These are phyloP conservation scores for Leishmania tarentolae DNA, from an alignment of 208 protist genomes.

Conservation along the genomic window DNA sequence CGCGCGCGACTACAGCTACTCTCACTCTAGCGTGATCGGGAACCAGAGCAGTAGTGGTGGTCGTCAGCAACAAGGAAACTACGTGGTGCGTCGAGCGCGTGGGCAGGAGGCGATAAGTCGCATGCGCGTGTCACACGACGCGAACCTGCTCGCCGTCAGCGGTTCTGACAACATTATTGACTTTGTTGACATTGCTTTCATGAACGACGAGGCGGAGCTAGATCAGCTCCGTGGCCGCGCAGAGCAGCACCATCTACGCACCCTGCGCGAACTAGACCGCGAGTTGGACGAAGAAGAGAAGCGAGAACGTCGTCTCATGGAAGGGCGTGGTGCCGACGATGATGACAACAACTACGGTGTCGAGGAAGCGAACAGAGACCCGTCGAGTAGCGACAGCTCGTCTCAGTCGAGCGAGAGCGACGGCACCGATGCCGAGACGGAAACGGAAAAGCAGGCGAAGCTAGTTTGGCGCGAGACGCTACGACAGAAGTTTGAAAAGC, in stretches of 20 bases:
- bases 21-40: slow-evolving; percentile 56
- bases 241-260: slow-evolving; percentile 79
- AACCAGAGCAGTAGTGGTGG: slow-evolving; percentile 32
- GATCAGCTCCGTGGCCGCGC: slow-evolving; percentile 72
- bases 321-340: slow-evolving; percentile 6
- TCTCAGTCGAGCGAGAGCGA: neutral
- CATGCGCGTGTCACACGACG: slow-evolving; percentile 81
- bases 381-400: neutral
- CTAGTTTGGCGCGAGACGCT: slow-evolving; percentile 6
- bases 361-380: neutral
- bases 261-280: slow-evolving; percentile 66
- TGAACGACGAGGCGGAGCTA: slow-evolving; percentile 75
- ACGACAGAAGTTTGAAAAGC: slow-evolving; percentile 12
- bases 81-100: slow-evolving; percentile 47
- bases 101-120: slow-evolving; percentile 74
- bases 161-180: slow-evolving; percentile 85
- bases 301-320: slow-evolving; percentile 22
- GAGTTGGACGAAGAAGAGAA: slow-evolving; percentile 51
- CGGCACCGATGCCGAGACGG: neutral
- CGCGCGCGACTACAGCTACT: slow-evolving; percentile 86
- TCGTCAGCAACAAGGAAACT: slow-evolving; percentile 37
- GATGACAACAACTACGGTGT: neutral
- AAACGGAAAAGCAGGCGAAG: slow-evolving; percentile 12
- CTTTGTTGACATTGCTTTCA: slow-evolving; percentile 89
- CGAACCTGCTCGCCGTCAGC: slow-evolving; percentile 73